These are phyloP conservation scores for Aspergillus sp. DNA, from an alignment of 2,329 filamentous ascomycete species.

Conservation along the genomic window DNA sequence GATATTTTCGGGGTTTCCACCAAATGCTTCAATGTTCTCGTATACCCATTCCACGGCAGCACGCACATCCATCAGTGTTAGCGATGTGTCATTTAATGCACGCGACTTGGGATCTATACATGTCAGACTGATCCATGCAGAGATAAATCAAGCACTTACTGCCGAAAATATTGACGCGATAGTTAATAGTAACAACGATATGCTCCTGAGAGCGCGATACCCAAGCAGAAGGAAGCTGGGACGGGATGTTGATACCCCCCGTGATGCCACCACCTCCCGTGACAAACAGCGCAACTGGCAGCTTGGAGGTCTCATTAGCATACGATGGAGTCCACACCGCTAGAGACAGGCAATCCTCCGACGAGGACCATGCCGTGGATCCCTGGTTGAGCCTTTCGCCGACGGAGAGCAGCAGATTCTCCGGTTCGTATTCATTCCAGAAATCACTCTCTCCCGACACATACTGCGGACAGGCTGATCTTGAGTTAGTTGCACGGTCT, in stretches of 20 bases:
- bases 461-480: slow-evolving; percentile 28
- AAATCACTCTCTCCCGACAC: slow-evolving; percentile 14
- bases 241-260: slow-evolving; percentile 41
- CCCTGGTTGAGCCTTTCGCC: slow-evolving; percentile 21
- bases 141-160: not conserved
- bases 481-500: no score
- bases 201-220: slow-evolving; percentile 43
- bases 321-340: slow-evolving; percentile 47
- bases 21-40: slow-evolving; percentile 39
- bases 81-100: not conserved
- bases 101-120: slow-evolving; percentile 17
- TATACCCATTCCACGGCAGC: slow-evolving; percentile 35
- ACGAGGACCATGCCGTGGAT: slow-evolving; percentile 22
- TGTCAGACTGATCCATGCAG: not conserved
- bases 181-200: slow-evolving; percentile 45
- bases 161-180: slow-evolving; percentile 32
- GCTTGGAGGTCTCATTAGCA: slow-evolving; percentile 16
- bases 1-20: slow-evolving; percentile 30
- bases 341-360: slow-evolving; percentile 49
- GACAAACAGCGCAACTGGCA: slow-evolving; percentile 28
- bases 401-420: slow-evolving; percentile 8
- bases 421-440: slow-evolving; percentile 4
- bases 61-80: slow-evolving; percentile 19
- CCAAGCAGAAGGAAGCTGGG: slow-evolving; percentile 30
- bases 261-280: slow-evolving; percentile 27